These are phyloP conservation scores for Umbelopsis vinacea DNA, from an alignment of 192 early-diverging fungal species.

Conservation along the genomic window DNA sequence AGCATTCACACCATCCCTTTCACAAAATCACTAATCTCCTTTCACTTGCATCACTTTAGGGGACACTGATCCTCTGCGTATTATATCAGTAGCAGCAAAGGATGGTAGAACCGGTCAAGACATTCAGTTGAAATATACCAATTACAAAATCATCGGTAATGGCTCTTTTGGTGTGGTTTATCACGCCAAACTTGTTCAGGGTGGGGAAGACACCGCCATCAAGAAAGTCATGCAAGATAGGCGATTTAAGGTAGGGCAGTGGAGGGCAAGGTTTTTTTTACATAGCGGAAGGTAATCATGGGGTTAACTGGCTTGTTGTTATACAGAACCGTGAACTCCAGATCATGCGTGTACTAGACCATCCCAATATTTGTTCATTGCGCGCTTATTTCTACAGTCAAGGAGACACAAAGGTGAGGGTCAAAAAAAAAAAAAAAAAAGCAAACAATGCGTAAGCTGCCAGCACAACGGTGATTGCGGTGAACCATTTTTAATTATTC, in stretches of 20 bases:
- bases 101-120: conserved; percentile 87
- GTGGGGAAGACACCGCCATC: conserved; percentile 87
- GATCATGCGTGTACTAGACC: conserved; percentile 90
- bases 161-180: conserved; percentile 99
- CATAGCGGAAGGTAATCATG: not conserved
- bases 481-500: not conserved
- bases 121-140: conserved; percentile 86
- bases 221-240: conserved; percentile 99
- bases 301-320: not conserved
- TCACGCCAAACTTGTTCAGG: conserved; percentile 86
- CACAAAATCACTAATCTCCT: not conserved
- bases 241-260: conserved; percentile 84
- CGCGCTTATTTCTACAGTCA: conserved; percentile 94
- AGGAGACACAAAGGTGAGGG: conserved; percentile 75
- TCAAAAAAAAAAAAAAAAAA: not conserved
- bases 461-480: not conserved
- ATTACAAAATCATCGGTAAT: conserved; percentile 94
- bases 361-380: conserved; percentile 92
- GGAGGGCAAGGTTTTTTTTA: no score
- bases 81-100: conserved; percentile 78
- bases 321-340: conserved; percentile 88
- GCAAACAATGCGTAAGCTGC: no score
- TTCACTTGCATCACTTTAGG: not conserved
- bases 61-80: conserved; percentile 40
- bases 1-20: no score